Conservation (phyloP, 2,329 filamentous ascomycete genomes). For the Chalaropsis ovoidea region DNA sequence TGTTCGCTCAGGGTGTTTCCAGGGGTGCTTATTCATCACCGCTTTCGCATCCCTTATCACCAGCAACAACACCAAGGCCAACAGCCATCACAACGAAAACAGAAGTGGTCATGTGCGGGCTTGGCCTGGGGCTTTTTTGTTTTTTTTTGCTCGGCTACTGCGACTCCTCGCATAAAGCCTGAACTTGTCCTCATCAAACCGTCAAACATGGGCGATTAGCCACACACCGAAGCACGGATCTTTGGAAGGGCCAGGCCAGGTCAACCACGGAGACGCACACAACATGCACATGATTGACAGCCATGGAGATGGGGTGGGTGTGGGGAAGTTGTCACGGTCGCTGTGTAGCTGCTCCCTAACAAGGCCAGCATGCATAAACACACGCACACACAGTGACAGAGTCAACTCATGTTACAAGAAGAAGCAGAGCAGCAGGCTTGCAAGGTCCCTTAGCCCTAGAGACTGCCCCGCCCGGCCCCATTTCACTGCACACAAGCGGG, state of each 20-base stretch:
- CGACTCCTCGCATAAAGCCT: constrained; percentile 6
- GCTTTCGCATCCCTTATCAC: too few species aligned
- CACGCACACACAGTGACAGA: too few species aligned
- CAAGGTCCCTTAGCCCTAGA: neutral
- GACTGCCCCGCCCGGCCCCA: neutral
- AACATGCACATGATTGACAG: constrained; percentile 4
- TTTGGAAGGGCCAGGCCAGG: neutral
- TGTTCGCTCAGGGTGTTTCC: too few species aligned
- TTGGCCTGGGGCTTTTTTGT: too few species aligned
- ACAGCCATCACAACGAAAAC: neutral
- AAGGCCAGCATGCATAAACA: too few species aligned
- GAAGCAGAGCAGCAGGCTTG: too few species aligned
- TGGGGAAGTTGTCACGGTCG: neutral
- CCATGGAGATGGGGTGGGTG: neutral
- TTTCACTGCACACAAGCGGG: neutral
- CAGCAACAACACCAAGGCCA: too few species aligned
- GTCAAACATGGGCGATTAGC: neutral
- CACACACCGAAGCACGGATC: neutral
- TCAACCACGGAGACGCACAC: neutral
- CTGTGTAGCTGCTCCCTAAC: too few species aligned
- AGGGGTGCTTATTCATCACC: too few species aligned
- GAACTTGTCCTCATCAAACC: neutral
- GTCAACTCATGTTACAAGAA: too few species aligned
- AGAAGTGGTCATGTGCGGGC: too few species aligned
- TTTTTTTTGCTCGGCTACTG: neutral